Base-by-base conservation (phyloP, 495 filamentous ascomycete species). In the Wilcoxina mikolae region DNA sequence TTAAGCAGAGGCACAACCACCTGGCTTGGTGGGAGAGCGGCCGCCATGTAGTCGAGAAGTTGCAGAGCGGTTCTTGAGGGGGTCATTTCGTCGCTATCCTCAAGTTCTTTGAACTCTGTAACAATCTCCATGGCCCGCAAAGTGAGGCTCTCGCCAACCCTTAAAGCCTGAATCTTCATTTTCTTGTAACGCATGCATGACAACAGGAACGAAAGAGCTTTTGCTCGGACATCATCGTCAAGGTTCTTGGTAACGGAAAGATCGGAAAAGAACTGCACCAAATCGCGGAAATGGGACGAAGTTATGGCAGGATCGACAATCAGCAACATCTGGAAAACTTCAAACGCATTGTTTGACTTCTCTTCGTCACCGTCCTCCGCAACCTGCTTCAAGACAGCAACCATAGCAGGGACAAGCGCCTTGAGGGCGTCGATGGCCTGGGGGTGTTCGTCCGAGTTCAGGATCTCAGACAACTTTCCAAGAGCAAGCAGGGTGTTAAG, bases 251-350 rank as follows among this genome's bases (percentile, higher is more conserved):
- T 80, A 54, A 79, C 74, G 39, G 86, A 78, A 42, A 98, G 71
- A 50, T 93, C 83, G 59, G 89, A 83, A 85, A 98, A 95, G 73
- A 96, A 94, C 57, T 85, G 79, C 44, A 96, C 73, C 26, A 98
- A 74, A 64, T 95, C 84, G 68, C 82, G 84, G 68, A 99, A 88
- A 70, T 95, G 87, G 31, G 76, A 73, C 55, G 80, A 84, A 24
- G 95, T 71, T 26, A 96, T 74, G n/a, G 82, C 76, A 23, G 83
- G 80, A 62, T 96, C 89, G 65, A 85, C 94, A 56, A 85, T 85
- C 27, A 98, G 75, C 55, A 96, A 78, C 28, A 85, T 94, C 71
- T 98, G 93, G 76, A 98, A 95, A 49, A 95, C 89, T 68, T 98
- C 91, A 62, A 98, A 98, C 4, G 82, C 83, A 63, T 90, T 83